A percentile compares a stretch with the other conserved stretches of the same genome.
These are phyloP conservation scores for Pulveroboletus ravenelii DNA, from an alignment of 768 basidiomycete species.

Conservation along the genomic window DNA sequence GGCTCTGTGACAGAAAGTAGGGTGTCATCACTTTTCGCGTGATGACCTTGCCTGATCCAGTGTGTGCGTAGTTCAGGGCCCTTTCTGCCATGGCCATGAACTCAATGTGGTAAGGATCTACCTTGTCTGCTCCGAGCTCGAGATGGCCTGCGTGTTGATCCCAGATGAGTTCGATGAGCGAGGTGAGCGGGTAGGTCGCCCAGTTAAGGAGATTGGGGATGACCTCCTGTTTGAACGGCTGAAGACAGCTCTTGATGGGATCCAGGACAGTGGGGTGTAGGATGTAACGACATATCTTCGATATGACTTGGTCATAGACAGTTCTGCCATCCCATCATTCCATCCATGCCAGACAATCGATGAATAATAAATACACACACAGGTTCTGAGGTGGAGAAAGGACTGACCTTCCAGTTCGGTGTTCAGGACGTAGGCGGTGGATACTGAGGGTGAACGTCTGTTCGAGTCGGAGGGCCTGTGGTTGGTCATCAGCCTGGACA, in stretches of 20 bases:
- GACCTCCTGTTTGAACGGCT: constrained; percentile 1
- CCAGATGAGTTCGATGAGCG: not conserved
- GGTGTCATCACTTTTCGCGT: not conserved
- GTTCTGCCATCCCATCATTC: too few relatives aligned
- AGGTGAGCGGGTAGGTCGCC: not conserved
- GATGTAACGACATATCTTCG: not conserved
- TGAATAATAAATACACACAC: too few relatives aligned
- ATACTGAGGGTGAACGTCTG: too few relatives aligned
- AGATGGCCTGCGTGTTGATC: not conserved
- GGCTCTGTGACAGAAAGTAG: not conserved
- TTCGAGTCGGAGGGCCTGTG: constrained; percentile 1
- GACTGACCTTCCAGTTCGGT: not conserved
- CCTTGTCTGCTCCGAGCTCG: accelerated
- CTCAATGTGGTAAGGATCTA: not conserved
- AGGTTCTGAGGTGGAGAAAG: too few relatives aligned
- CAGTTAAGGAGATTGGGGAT: constrained; percentile 5
- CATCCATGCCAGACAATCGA: too few relatives aligned
- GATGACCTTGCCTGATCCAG: not conserved
- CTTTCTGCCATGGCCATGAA: constrained; percentile 9
- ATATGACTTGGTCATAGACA: not conserved
- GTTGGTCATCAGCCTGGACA: not conserved
- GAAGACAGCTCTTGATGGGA: not conserved
- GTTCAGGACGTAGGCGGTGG: not conserved
- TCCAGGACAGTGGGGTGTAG: not conserved
- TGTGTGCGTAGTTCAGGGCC: constrained; percentile 5